Evolutionary conservation across 345 rosid genomes (phyloP), one percentile per base, ranked within the genome.

Genomic region (Rhizophora mangle): DNA sequence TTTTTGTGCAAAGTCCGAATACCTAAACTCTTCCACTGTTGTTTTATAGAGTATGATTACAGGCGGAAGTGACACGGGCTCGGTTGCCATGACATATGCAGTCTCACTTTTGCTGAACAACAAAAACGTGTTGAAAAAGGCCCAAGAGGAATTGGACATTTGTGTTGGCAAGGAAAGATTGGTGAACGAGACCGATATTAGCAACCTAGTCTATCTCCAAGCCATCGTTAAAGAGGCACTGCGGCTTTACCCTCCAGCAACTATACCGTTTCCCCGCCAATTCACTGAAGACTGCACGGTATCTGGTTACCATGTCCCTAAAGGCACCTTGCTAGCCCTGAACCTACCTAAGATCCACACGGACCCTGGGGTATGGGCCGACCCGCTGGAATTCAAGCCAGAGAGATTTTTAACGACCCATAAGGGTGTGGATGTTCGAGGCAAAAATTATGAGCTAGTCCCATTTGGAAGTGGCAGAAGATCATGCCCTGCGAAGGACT

Each of bases 211-310:
- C 10, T 86, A 86, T 67, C 77, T 90, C 54, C 87, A 84, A 66
- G 89, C 96, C 6, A 77, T 86, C 27, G 29, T 85, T 71, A 89
- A 86, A 75, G 96, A 89, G 72, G 80, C 88, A 7, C 70, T 87
- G 39, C 75, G 91, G 9, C 60, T 90, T 18, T 84, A 86, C 76
- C 93, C 96, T 19, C 82, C 85, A 0, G 82, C 71, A 6, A 89
- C 93, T 6, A 79, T 87, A 18, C 71, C 76, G 34, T 83, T 85
- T 5, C 89, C 82, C 9, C 81, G 84, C 27, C 81, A 84, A 43
- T 84, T 84, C 53, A 67, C 62, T 71, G 81, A 82, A 62, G 92
- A 87, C 52, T 83, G 90, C 76, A 86, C 46, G 0, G 61, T 89
- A 37, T 70, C 68, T 0, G 90, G 86, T 58, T 85, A 84, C 71